These are phyloP conservation scores for Raddia distichophylla DNA, from an alignment of 176 grass and related monocot species.

Conservation along the genomic window DNA sequence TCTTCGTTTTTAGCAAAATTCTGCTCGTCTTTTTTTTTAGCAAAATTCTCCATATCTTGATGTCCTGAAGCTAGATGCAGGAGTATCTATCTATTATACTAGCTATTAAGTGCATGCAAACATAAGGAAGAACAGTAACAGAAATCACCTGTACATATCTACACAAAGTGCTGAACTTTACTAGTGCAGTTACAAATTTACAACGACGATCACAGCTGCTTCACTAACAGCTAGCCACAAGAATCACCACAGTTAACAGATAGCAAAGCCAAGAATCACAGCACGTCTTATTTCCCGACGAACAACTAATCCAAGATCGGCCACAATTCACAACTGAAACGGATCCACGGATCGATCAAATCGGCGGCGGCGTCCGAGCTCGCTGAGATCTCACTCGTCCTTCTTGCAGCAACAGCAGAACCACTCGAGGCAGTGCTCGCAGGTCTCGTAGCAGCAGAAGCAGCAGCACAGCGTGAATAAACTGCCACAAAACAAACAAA, in stretches of 20 bases:
- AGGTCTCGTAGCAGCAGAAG: constrained; percentile 72
- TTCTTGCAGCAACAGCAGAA: constrained; percentile 64
- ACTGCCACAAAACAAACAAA: constrained; percentile 9
- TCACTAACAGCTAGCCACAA: background rate
- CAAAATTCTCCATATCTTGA: background rate
- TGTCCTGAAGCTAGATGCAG: background rate
- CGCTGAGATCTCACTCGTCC: constrained; percentile 32
- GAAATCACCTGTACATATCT: background rate
- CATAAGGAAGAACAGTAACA: background rate
- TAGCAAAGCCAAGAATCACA: constrained; percentile 1
- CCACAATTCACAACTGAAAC: background rate
- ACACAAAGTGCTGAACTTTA: constrained; percentile 14
- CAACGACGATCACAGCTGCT: constrained; percentile 16
- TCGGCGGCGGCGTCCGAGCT: background rate
- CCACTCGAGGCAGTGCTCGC: constrained; percentile 60
- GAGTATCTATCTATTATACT: background rate
- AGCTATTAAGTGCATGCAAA: background rate
- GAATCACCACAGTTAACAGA: constrained; percentile 1
- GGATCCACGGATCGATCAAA: background rate
- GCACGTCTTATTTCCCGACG: constrained; percentile 27
- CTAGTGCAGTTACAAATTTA: background rate
- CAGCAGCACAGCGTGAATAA: constrained; percentile 70
- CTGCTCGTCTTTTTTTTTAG: background rate
- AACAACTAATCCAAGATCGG: constrained; percentile 16
- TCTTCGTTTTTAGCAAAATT: background rate